Evolutionary conservation across 2,329 filamentous ascomycete species (phyloP), one percentile per base, ranked within the genome.

Genomic region (Neonectria magnoliae): DNA sequence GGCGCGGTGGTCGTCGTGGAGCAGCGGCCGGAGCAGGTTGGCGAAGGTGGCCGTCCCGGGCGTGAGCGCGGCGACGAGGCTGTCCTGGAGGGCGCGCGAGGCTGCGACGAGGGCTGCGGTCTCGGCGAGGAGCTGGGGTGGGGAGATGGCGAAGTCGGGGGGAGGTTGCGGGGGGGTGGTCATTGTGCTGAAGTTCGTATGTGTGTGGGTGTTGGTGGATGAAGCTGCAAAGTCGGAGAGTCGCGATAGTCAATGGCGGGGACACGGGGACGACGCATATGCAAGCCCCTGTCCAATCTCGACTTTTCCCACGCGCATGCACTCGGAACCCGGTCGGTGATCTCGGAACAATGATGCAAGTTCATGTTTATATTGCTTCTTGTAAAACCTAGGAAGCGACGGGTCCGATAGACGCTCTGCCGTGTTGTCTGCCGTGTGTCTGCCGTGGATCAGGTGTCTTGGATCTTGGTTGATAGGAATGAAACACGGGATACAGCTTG

Each of bases 91-190:
- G 1, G 62, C 47, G 1, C 36, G 64, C 33, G 72, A 68, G n/a
- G 58, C 38, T 14, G 54, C 27, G 20, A 73, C 68, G 65, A 73
- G 65, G 71, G 91, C 84, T 1, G 57, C 60, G 14, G 68, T 70
- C 44, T 66, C 57, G 9, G 41, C 42, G 45, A 73, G 65, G 9
- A 75, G 66, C 13, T 59, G 41, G 0, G 59, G 56, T 4, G 68
- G 66, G 3, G 64, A 50, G 14, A 59, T 16, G 20, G 62, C 55
- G 58, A 75, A 75, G 44, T 52, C 63, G 1, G 73, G 70, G 0
- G 73, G 72, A 11, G 53, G 3, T 10, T 75, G 71, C 0, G 72
- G 73, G 1, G 72, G 71, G 2, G 36, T 8, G 6, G 64, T 14
- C 72, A 72, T 25, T 25, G 22, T 25, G 3, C n/a, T n/a, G n/a